A percentile compares a stretch with the other conserved stretches of the same genome.
Evolutionary conservation across 1,284 basidiomycete genomes (phyloP).

Genomic region (Schizophyllum commune): DNA sequence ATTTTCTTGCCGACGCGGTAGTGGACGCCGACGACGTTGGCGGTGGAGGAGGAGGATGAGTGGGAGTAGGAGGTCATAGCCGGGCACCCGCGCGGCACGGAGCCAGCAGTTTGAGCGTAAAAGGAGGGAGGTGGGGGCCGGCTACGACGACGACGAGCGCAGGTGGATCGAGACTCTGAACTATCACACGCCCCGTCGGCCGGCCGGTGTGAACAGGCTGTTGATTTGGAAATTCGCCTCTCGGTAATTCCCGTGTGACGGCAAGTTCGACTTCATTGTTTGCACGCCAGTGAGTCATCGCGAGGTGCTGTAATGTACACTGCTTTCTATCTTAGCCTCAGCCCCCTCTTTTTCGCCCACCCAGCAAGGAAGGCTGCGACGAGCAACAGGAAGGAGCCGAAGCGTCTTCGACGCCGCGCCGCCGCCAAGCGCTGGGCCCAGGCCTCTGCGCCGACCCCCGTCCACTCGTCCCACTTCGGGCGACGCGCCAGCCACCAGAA

Average conservation of each 20-base stretch:
- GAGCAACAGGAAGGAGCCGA: neutral
- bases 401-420: neutral
- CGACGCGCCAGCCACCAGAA: slow-evolving; percentile 27
- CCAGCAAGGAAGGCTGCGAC: neutral
- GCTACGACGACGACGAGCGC: neutral
- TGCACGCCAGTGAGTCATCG: neutral
- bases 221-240: neutral
- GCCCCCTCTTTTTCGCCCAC: neutral
- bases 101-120: neutral
- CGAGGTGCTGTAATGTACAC: no score
- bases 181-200: neutral
- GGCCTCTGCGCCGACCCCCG: neutral
- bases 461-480: slow-evolving; percentile 22
- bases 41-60: slow-evolving; percentile 34
- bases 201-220: neutral
- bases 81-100: neutral
- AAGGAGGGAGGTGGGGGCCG: neutral
- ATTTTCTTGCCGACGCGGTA: slow-evolving; percentile 84
- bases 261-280: neutral
- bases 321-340: neutral
- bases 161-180: neutral
- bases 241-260: neutral
- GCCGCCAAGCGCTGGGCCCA: neutral
- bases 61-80: slow-evolving; percentile 36
- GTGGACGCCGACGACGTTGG: slow-evolving; percentile 67